These are phyloP conservation scores for Pseudogymnoascus sp. DNA, from an alignment of 2,329 filamentous ascomycete genomes.

Conservation along the genomic window DNA sequence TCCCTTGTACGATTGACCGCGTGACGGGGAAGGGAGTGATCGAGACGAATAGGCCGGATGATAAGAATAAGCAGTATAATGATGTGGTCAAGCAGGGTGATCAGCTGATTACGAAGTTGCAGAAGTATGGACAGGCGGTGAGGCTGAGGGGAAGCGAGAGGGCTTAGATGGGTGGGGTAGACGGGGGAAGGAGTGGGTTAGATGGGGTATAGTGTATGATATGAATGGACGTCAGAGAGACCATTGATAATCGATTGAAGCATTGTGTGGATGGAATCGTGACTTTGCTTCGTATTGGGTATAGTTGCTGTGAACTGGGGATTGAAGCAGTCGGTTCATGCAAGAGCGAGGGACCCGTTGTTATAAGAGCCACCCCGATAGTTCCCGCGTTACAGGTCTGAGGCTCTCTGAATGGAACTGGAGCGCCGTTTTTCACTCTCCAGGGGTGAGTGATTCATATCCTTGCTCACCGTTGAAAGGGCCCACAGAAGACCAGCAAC, in stretches of 20 bases:
- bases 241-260: background rate
- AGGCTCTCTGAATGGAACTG: background rate
- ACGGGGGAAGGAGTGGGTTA: background rate
- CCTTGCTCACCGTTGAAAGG: background rate
- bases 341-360: background rate
- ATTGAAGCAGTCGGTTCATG: background rate
- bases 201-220: background rate
- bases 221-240: conserved; percentile 1
- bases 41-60: conserved; percentile 93
- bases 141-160: conserved; percentile 90
- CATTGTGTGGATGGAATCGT: background rate
- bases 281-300: background rate
- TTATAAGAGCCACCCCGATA: background rate
- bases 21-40: conserved; percentile 95
- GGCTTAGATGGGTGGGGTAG: conserved; percentile 43
- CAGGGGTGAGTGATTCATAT: background rate
- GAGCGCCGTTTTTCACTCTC: background rate
- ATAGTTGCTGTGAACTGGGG: background rate
- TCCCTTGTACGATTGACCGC: conserved; percentile 94
- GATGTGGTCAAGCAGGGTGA: conserved; percentile 97
- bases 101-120: conserved; percentile 94
- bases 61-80: conserved; percentile 99
- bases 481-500: too few relatives aligned
- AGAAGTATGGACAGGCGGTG: conserved; percentile 98
- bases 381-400: background rate